phyloP scores from a whole-genome alignment of 176 grass and related monocot species.

The Oryza nivara region DNA sequence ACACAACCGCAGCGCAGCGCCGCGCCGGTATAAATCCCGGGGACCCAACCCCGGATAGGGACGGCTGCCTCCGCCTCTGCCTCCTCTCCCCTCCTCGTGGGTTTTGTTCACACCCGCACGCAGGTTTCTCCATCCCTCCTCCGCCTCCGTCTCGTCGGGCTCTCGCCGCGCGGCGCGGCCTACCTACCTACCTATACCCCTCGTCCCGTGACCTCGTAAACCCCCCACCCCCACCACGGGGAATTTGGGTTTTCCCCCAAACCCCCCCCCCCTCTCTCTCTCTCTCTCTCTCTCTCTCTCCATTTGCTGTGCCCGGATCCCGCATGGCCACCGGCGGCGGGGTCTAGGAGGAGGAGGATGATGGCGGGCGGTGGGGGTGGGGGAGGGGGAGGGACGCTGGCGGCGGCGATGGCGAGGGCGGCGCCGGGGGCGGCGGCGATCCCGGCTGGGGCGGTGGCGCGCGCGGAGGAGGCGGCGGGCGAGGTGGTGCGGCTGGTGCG shows the following conservation, averaged over 20 bases:
- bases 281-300: too few relatives aligned
- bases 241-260: neutral
- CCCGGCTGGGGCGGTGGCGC: neutral
- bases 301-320: neutral
- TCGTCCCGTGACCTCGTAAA: constrained; percentile 1
- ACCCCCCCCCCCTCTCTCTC: neutral
- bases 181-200: neutral
- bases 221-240: neutral
- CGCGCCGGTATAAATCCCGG: constrained; percentile 39
- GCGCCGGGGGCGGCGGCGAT: constrained; percentile 14
- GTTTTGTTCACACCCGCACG: constrained; percentile 51
- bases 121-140: constrained; percentile 22
- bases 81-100: neutral
- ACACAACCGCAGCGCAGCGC: too few relatives aligned
- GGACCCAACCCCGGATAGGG: constrained; percentile 13
- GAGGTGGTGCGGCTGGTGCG: constrained; percentile 61
- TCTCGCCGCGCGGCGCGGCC: neutral
- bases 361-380: neutral
- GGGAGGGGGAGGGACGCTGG: constrained; percentile 38
- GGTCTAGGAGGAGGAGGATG: neutral
- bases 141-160: constrained; percentile 3
- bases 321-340: neutral
- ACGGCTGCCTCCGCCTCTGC: neutral
- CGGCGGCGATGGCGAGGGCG: constrained; percentile 27
- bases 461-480: constrained; percentile 47